A percentile compares a stretch with the other conserved stretches of the same genome.
These are phyloP conservation scores for Penicillium sp. DNA, from an alignment of 2,329 filamentous ascomycete genomes.

Conservation along the genomic window DNA sequence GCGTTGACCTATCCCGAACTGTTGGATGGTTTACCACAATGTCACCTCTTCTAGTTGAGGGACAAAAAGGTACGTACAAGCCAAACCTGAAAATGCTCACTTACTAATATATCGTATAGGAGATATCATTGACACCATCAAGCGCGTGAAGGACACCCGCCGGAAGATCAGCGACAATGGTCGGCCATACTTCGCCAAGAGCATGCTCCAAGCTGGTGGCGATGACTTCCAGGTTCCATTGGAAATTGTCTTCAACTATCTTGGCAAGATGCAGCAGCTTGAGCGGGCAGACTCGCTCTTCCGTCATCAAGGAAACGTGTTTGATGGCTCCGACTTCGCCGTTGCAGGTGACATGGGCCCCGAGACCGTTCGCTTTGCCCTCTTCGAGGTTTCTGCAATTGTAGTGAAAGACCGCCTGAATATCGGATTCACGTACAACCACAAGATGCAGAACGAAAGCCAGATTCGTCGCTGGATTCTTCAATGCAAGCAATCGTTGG, in stretches of 20 bases:
- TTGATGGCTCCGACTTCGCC: constrained; percentile 30
- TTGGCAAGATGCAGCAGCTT: constrained; percentile 43
- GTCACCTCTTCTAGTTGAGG: constrained; percentile 41
- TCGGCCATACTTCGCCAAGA: constrained; percentile 38
- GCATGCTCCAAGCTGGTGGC: constrained; percentile 28
- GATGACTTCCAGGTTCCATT: constrained; percentile 41
- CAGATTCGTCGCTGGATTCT: constrained; percentile 46
- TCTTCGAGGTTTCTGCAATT: constrained; percentile 54
- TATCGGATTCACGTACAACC: constrained; percentile 53
- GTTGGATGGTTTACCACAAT: constrained; percentile 55
- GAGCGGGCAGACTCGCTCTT: constrained; percentile 47
- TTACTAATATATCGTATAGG: constrained; percentile 12
- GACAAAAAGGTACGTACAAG: constrained; percentile 24
- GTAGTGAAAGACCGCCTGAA: constrained; percentile 48
- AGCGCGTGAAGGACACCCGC: constrained; percentile 41
- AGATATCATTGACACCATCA: constrained; percentile 33
- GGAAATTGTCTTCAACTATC: constrained; percentile 45
- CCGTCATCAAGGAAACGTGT: constrained; percentile 38
- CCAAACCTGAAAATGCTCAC: neutral
- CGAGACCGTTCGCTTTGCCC: constrained; percentile 46
- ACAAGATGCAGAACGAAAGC: constrained; percentile 46
- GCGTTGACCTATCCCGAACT: constrained; percentile 49
- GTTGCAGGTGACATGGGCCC: constrained; percentile 47
- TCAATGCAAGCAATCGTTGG: constrained; percentile 39
- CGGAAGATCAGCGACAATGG: constrained; percentile 35